Percentiles rank a stretch among this genome's conserved stretches.
Evolutionary conservation across 208 protist genomes (phyloP).

Genomic region (Leishmania martiniquensis): DNA sequence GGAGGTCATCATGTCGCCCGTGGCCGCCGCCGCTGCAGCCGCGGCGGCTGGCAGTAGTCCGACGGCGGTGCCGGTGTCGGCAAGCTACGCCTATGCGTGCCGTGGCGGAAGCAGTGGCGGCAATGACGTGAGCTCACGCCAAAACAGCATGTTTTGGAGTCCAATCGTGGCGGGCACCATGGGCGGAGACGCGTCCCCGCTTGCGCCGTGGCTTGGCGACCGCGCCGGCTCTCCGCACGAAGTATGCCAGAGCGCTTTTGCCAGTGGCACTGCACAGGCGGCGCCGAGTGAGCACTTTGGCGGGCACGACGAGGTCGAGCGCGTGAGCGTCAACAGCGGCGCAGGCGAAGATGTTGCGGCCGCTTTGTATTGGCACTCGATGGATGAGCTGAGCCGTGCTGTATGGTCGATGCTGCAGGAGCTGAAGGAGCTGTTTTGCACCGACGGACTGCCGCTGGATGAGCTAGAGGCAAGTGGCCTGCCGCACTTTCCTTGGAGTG

Average conservation of each 20-base stretch:
- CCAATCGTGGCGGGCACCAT: slow-evolving; percentile 1
- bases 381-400: slow-evolving; percentile 34
- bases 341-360: slow-evolving; percentile 15
- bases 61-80: neutral
- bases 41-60: neutral
- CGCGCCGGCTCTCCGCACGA: neutral
- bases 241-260: slow-evolving; percentile 1
- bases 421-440: slow-evolving; percentile 24
- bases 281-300: neutral
- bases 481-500: slow-evolving; percentile 7
- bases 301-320: slow-evolving; percentile 12
- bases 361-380: slow-evolving; percentile 7
- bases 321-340: slow-evolving; percentile 3
- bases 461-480: slow-evolving; percentile 17
- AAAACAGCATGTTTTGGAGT: slow-evolving; percentile 28
- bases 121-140: slow-evolving; percentile 11
- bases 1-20: slow-evolving; percentile 32
- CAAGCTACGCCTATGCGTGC: neutral
- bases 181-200: neutral
- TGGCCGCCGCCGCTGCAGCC: slow-evolving; percentile 32
- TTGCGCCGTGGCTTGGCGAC: neutral
- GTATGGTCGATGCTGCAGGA: slow-evolving; percentile 38
- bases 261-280: neutral
- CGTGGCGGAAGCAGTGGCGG: neutral
- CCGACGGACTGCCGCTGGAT: slow-evolving; percentile 21